A percentile compares a stretch with the other conserved stretches of the same genome.
Conservation (phyloP, 225 moss, liverwort and hornwort species). For the Ulota crispa region DNA sequence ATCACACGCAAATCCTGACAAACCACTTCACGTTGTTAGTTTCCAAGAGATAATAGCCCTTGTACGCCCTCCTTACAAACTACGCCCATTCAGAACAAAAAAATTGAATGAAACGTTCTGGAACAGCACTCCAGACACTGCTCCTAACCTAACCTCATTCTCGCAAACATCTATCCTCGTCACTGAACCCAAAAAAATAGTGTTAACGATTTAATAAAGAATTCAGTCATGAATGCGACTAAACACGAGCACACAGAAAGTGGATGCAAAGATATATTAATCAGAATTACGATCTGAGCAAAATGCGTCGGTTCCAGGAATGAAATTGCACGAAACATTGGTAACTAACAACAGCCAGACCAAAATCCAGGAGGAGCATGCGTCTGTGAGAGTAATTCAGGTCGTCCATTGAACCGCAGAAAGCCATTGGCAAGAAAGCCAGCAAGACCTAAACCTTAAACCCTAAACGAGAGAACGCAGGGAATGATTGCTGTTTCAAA, state of each 20-base stretch:
- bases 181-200: neutral
- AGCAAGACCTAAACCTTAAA: neutral
- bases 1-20: conserved; percentile 48
- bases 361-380: neutral
- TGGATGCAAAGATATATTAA: neutral
- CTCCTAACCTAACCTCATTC: neutral
- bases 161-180: neutral
- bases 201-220: neutral
- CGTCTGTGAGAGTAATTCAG: neutral
- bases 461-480: no score
- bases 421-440: neutral
- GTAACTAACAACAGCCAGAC: neutral
- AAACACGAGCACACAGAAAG: neutral
- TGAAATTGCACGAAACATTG: neutral
- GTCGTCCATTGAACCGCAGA: neutral
- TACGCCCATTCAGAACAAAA: neutral
- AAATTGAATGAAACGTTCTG: no score
- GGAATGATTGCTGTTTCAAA: neutral
- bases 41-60: neutral
- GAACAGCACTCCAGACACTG: neutral
- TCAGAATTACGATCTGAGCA: neutral
- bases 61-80: neutral
- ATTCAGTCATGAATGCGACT: neutral
- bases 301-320: neutral
- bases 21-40: neutral